Evolutionary conservation across 768 basidiomycete species (phyloP).

Genomic region (Amanita pseudoporphyria): DNA sequence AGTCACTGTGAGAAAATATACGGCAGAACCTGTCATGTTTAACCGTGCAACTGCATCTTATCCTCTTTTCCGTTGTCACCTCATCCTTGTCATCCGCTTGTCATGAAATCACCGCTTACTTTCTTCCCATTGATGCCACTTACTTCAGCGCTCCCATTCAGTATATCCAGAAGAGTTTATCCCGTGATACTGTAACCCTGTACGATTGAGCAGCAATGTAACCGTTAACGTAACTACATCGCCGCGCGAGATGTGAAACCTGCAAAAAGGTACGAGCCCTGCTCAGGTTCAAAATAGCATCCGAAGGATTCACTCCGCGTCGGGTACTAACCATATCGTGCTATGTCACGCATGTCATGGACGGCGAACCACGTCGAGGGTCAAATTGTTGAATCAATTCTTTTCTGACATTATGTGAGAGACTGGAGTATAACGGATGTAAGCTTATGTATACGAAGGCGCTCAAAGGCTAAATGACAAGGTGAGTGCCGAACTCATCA

Average conservation of each 20-base stretch:
- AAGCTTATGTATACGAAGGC: no score
- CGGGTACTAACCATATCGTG: no score
- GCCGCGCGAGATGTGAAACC: neutral
- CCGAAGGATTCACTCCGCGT: no score
- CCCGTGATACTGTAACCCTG: neutral
- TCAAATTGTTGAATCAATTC: no score
- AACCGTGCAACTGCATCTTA: neutral
- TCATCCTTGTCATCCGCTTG: neutral
- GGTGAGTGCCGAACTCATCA: no score
- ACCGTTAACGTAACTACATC: neutral
- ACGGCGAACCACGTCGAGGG: no score
- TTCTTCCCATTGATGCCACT: neutral
- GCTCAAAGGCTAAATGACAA: no score
- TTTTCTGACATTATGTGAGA: neutral
- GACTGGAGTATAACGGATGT: no score
- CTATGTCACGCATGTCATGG: no score
- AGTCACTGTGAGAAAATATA: slow-evolving; percentile 42
- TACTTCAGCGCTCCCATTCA: neutral
- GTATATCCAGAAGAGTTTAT: neutral
- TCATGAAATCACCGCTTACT: neutral
- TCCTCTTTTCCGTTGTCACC: no score
- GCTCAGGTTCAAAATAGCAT: neutral
- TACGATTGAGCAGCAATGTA: neutral
- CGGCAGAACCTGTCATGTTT: neutral
- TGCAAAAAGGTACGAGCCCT: neutral